phyloP scores from a whole-genome alignment of 345 rosid genomes.

The Rhodamnia rubescens region DNA sequence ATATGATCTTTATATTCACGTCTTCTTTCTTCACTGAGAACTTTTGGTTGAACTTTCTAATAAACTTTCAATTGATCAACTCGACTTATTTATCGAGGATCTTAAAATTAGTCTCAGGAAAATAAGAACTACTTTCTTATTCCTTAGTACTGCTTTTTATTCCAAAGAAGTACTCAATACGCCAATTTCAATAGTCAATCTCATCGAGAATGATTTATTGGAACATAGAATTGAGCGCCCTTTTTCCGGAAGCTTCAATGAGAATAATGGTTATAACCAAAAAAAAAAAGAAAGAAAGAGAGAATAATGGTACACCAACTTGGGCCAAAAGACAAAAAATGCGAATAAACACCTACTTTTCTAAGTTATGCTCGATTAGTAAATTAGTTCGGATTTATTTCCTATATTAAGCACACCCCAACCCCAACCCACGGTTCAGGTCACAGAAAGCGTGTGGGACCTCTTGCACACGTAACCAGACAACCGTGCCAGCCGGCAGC shows the following conservation, averaged over 20 bases:
- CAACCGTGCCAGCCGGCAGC: conserved; percentile 8
- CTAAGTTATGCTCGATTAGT: not conserved
- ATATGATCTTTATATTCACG: too few relatives aligned
- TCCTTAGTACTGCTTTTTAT: not conserved
- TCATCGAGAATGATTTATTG: not conserved
- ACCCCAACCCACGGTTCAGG: not conserved
- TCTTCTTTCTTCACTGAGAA: rapidly evolving
- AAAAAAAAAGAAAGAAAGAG: not conserved
- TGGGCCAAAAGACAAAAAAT: not conserved
- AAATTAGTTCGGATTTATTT: not conserved
- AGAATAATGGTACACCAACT: not conserved
- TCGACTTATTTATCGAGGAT: not conserved
- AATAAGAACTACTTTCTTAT: not conserved
- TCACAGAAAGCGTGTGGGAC: not conserved
- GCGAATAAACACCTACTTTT: not conserved
- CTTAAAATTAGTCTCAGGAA: not conserved
- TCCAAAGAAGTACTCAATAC: not conserved
- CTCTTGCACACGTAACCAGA: not conserved
- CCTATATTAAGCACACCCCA: not conserved
- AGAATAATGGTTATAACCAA: not conserved
- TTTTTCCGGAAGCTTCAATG: not conserved
- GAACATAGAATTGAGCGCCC: not conserved
- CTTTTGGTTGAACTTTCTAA: too few relatives aligned
- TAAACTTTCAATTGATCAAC: too few relatives aligned
- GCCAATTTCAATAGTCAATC: not conserved